Base-by-base conservation (phyloP, 176 grass and related monocot species). In the Zizania latifolia region DNA sequence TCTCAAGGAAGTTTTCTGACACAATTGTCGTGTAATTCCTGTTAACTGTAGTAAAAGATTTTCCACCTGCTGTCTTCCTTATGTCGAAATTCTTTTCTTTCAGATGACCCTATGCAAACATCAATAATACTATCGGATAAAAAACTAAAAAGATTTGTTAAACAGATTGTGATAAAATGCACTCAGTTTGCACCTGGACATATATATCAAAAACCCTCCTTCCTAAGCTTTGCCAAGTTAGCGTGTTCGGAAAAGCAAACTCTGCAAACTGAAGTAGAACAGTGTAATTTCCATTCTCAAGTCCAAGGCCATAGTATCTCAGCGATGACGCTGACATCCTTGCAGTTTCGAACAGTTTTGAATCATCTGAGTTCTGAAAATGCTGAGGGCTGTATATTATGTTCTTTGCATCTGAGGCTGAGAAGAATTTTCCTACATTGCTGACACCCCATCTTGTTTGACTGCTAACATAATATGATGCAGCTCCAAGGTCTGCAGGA, bases 281-380 rank as follows among this genome's bases (percentile, higher is more conserved):
- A 22, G 87, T 97, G 63, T 97, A 97, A 71, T 97, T 93, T 57
- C 93, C 93, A 87, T 97, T 97, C 78, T 97, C 69, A 69, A 97
- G 93, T 60, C 93, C 93, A 65, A 97, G 44, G 14, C 93, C 93
- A 16, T 97, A 97, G 57, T 93, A 97, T 80, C 93, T 88, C 32
- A 97, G 62, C 3, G 93, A 89, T n/a, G 93, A 97, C 48, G 93
- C 59, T 60, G 90, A 93, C 85, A 97, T 86, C 56, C 93, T 90
- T 65, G 85, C 65, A 53, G 83, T 86, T n/a, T 91, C 85, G 39
- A 86, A 97, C 16, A 97, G 16, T 72, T 76, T 88, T 58, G 88
- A 60, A 77, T 89, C 85, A 14, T 41, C 38, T 12, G 88, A 58
- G 28, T 89, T 93, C 38, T 86, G 79, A 79, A 97, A 90, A 26